Percentiles rank a stretch among this genome's conserved stretches.
Evolutionary conservation across 257 asterid genomes (phyloP).

Genomic region (Fraxinus anomala): DNA sequence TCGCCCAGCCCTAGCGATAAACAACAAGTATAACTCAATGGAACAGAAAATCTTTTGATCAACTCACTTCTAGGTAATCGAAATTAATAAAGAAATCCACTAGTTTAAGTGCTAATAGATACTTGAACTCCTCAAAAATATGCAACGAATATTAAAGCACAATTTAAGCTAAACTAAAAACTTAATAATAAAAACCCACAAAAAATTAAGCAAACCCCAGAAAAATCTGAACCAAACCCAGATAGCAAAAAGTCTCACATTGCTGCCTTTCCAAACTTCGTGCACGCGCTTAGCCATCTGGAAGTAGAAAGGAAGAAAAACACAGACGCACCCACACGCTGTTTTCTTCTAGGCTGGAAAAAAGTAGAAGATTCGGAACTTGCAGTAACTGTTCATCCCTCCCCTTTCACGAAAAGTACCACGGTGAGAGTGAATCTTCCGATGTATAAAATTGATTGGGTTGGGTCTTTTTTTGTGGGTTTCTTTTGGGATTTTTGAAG

Average conservation of each 20-base stretch:
- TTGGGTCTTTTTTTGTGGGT: background rate
- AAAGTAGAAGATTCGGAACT: constrained; percentile 62
- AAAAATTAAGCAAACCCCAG: constrained; percentile 26
- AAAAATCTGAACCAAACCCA: constrained; percentile 19
- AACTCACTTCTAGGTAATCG: constrained; percentile 13
- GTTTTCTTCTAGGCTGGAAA: constrained; percentile 47
- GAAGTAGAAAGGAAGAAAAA: constrained; percentile 27
- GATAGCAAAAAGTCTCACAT: constrained; percentile 55
- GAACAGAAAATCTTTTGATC: too few species aligned
- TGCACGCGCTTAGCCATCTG: constrained; percentile 90
- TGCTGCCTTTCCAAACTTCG: constrained; percentile 95
- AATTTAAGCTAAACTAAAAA: constrained; percentile 11
- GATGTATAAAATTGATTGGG: background rate
- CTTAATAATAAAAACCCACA: constrained; percentile 12
- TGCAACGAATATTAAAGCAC: constrained; percentile 25
- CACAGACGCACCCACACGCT: constrained; percentile 29
- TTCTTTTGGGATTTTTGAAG: background rate
- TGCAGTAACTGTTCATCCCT: constrained; percentile 52
- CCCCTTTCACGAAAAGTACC: background rate
- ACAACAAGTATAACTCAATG: too few species aligned
- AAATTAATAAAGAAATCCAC: background rate
- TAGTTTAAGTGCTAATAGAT: constrained; percentile 5
- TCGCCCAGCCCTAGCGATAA: too few species aligned
- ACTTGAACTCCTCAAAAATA: background rate
- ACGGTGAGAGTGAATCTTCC: too few species aligned